phyloP scores from a whole-genome alignment of 228 moss, liverwort and hornwort genomes.

The Sphagnum fallax region DNA sequence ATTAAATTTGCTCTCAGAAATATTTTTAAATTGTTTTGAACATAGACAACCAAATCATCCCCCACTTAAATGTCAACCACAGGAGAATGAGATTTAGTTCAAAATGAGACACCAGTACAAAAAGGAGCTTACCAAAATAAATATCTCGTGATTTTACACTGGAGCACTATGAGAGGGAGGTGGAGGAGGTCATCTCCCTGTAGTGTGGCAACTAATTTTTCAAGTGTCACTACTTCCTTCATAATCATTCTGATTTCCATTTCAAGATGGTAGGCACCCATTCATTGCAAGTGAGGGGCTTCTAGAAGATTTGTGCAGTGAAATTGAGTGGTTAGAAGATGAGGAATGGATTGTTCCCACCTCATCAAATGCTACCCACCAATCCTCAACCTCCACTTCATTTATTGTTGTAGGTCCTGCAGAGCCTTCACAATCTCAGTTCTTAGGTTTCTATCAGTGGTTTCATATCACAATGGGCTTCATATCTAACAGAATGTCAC shows the following conservation, averaged over 20 bases:
- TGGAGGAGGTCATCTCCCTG: conserved; percentile 44
- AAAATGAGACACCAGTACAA: too few relatives aligned
- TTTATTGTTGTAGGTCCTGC: too few relatives aligned
- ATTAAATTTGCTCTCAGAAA: too few relatives aligned
- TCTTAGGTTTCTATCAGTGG: too few relatives aligned
- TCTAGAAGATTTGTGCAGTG: conserved; percentile 38
- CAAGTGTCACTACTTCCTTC: conserved; percentile 42
- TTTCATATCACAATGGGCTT: too few relatives aligned
- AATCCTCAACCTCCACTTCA: conserved; percentile 32
- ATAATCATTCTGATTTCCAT: conserved; percentile 26
- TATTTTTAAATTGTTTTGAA: too few relatives aligned
- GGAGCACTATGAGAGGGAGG: conserved; percentile 37
- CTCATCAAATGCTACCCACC: conserved; percentile 63
- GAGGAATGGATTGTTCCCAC: conserved; percentile 25
- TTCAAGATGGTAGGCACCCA: conserved; percentile 37
- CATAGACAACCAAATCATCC: too few relatives aligned
- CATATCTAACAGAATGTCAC: too few relatives aligned
- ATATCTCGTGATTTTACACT: conserved; percentile 24
- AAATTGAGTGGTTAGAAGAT: conserved; percentile 16
- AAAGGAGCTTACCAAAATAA: too few relatives aligned
- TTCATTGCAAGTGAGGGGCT: conserved; percentile 38
- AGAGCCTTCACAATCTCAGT: too few relatives aligned
- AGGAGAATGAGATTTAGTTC: too few relatives aligned
- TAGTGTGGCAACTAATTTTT: conserved; percentile 30
- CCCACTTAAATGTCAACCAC: too few relatives aligned